Base-by-base conservation (phyloP, 2,329 filamentous ascomycete species). In the Paramyrothecium sp. region DNA sequence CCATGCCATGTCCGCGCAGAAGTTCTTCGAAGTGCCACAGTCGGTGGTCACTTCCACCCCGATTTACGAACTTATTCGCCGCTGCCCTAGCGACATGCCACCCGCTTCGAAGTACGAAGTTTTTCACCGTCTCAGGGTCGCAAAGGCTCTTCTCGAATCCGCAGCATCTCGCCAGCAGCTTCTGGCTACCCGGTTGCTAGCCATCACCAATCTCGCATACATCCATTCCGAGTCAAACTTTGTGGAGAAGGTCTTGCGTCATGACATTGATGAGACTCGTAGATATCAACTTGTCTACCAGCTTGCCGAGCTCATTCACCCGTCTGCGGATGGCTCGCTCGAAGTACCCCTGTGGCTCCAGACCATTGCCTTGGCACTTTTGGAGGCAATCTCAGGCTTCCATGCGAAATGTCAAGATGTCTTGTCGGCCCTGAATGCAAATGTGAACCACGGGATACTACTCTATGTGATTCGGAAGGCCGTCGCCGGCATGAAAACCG, bases 361-460 rank as follows among this genome's bases (percentile, higher is more conserved):
- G 72, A 91, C 91, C 2, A 86, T 93, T 58, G 90, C 92, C 8
- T 80, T 99, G 54, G 84, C 86, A 54, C 84, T 94, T 1, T 80
- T 99, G 53, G 92, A 97, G 70, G 90, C 91, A n/a, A 81, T 99
- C 56, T 87, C 91, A 7, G 89, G 87, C 68, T 91, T 91, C 69
- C 89, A 90, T 65, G 78, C 82, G 56, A 93, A 92, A 68, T 85
- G 89, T 30, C 79, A 86, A 34, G 95, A 99, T 70, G 89, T 99
- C 22, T 88, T 92, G 61, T 88, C 91, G 47, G 92, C 95, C n/a
- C 79, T 99, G 47, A 96, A 92, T 67, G 91, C 96, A 55, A 97
- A 94, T 65, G 94, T 98, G 41, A 98, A 96, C 66, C 96, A 99
- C 66, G 96, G 95, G 16, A 89, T 98, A 30, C 81, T 99, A 49